Evolutionary conservation across 2,329 filamentous ascomycete species (phyloP).

Genomic region (Geosmithia putterillii): DNA sequence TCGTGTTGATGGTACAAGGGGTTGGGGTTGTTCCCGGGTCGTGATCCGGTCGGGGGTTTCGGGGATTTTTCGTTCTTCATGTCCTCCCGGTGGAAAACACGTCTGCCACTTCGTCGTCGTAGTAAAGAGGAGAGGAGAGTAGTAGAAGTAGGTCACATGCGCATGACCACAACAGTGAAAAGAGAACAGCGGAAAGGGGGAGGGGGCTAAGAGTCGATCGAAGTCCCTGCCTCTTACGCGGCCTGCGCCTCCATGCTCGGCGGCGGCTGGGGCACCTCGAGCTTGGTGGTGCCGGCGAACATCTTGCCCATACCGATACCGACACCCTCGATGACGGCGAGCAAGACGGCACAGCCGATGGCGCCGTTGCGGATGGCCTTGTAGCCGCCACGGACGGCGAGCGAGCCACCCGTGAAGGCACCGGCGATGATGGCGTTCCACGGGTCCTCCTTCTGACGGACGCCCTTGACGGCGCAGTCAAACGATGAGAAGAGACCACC

Average conservation of each 20-base stretch:
- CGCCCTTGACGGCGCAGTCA: conserved; percentile 91
- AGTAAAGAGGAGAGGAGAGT: not conserved
- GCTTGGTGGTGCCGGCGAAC: conserved; percentile 78
- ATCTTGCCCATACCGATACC: conserved; percentile 92
- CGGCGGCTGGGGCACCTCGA: conserved; percentile 44
- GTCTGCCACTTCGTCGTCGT: not conserved
- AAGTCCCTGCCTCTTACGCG: not conserved
- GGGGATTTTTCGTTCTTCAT: not conserved
- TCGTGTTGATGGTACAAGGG: not conserved
- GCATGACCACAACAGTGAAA: too few species aligned
- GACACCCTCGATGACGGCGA: conserved; percentile 94
- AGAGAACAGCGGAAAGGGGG: not conserved
- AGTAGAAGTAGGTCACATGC: too few species aligned
- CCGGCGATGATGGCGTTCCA: conserved; percentile 97
- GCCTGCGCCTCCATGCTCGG: conserved; percentile 2
- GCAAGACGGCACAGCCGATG: conserved; percentile 86
- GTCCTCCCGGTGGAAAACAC: not conserved
- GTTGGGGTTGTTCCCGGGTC: too few species aligned
- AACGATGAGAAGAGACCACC: conserved; percentile 92
- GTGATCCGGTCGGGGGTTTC: too few species aligned
- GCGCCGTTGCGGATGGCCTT: conserved; percentile 90
- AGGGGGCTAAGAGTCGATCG: not conserved
- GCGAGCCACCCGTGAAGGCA: conserved; percentile 87
- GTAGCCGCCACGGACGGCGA: conserved; percentile 84
- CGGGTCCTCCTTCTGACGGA: conserved; percentile 92